A percentile compares a stretch with the other conserved stretches of the same genome.
phyloP scores from a whole-genome alignment of 352 stramenopile species.

The Phytophthora kernoviae region DNA sequence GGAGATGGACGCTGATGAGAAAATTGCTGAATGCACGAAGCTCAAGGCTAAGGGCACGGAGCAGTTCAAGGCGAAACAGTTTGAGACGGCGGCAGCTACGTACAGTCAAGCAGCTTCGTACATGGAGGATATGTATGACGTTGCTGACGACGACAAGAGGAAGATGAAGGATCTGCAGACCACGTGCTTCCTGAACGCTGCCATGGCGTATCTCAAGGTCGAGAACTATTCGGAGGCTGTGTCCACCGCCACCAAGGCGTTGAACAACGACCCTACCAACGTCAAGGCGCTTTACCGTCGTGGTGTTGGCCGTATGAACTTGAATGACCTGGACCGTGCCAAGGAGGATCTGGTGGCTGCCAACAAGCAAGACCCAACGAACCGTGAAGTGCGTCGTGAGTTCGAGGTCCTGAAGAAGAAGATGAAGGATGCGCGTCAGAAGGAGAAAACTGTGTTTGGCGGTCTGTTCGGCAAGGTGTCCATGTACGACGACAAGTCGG shows the following conservation, averaged over 20 bases:
- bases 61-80: constrained; percentile 93
- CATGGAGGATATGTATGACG: constrained; percentile 90
- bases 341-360: constrained; percentile 89
- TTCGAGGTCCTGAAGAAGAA: constrained; percentile 83
- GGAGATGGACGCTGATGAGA: constrained; percentile 89
- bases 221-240: constrained; percentile 91
- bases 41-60: constrained; percentile 92
- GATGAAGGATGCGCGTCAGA: constrained; percentile 91
- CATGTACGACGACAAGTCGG: constrained; percentile 98
- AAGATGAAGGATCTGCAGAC: constrained; percentile 89
- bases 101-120: constrained; percentile 81
- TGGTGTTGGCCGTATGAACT: constrained; percentile 81
- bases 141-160: constrained; percentile 83
- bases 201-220: constrained; percentile 95
- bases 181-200: constrained; percentile 92
- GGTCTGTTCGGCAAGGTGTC: constrained; percentile 96
- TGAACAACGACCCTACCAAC: constrained; percentile 83
- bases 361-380: constrained; percentile 79
- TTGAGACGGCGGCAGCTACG: constrained; percentile 83
- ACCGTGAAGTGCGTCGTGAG: constrained; percentile 82
- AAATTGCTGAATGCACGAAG: constrained; percentile 84
- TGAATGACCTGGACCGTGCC: constrained; percentile 85
- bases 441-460: constrained; percentile 97
- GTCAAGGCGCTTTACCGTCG: constrained; percentile 89
- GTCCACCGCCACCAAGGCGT: constrained; percentile 73